Evolutionary conservation across 805 yeast species (phyloP), one percentile per base, ranked within the genome.

Genomic region (Yamadazyma tumulicola): DNA sequence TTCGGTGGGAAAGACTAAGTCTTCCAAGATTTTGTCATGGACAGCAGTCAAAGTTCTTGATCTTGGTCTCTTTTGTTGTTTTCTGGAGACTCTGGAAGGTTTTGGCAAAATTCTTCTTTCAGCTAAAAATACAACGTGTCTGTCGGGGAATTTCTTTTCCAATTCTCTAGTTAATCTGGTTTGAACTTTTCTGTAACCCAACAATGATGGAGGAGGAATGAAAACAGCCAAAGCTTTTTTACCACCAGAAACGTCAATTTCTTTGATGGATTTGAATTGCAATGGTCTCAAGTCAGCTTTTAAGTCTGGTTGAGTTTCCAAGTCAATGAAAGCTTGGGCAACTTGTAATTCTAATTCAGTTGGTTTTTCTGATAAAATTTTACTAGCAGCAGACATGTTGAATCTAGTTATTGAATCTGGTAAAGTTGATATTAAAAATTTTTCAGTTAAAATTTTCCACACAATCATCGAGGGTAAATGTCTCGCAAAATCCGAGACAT

Each of bases 81-180:
- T 85, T 80, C 88, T 86, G 47, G 96, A 78, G 65, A 81, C 76
- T 78, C 97, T 88, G 64, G 94, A 85, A 71, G 97, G 97, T 81
- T 87, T 91, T 77, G 97, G 96, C 68, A 93, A 80, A 77, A 91
- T 93, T 78, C 96, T 87, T 79, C 98, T 87, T 81, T 91, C 97
- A 67, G 97, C 97, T 68, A 91, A 82, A 87, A 91, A 87, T 61
- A 93, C 91, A 72, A 91, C 96, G 72, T 93, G 97, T 73, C 95
- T 86, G 81, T 91, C 98, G 69, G 97, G 94, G 89, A 91, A 93
- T 79, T 93, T 91, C 94, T 91, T 91, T 79, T 91, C 98, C 71
- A 91, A 85, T 80, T 91, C 98, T 77, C 97, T 91, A 77, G 96
- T 87, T 70, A 91, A 83, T 76, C 89, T 85, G 61, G 79, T 79